Evolutionary conservation across 345 rosid species (phyloP), one percentile per base, ranked within the genome.

Genomic region (Citrus hindsii): DNA sequence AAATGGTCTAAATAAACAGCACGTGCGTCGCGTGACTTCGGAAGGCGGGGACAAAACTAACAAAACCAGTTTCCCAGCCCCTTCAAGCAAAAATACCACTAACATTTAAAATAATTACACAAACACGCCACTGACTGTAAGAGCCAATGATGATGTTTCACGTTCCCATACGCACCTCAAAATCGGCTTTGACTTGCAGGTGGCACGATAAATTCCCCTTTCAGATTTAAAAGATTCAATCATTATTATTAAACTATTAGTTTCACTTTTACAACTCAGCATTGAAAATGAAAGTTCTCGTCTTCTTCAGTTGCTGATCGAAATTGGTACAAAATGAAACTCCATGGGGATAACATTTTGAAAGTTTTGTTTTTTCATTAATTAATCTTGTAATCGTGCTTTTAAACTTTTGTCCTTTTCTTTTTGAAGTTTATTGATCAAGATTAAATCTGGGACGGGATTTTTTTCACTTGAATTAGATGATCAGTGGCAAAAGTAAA

Each of bases 121-220:
- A 46, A 48, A 46, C 32, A 10, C 46, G 35, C 76, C 38, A 62
- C 51, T 61, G 8, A 9, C 59, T 19, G 25, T 37, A 16, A 37
- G 9, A 25, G 18, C 67, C 53, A 56, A 66, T 53, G 61, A 40
- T 25, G 58, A 14, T 22, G 37, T 12, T 56, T 24, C 62, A n/a
- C 71, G 40, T 42, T 63, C 21, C 19, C 25, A 30, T 37, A 72
- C 0, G 53, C 22, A 48, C 37, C 80, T 60, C 62, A 27, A 33
- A 27, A 18, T 48, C 12, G 21, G 56, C 69, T 30, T 79, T 67
- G 78, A 83, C 81, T 80, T 13, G 76, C 24, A 63, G 81, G 56
- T 78, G 33, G 51, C 51, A 3, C 21, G 1, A 1, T 12, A n/a
- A n/a, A 69, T 60, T 0, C 21, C 4, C 24, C 9, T 38, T 38